Evolutionary conservation across 495 filamentous ascomycete species (phyloP).

Genomic region (Copromyces sp.): DNA sequence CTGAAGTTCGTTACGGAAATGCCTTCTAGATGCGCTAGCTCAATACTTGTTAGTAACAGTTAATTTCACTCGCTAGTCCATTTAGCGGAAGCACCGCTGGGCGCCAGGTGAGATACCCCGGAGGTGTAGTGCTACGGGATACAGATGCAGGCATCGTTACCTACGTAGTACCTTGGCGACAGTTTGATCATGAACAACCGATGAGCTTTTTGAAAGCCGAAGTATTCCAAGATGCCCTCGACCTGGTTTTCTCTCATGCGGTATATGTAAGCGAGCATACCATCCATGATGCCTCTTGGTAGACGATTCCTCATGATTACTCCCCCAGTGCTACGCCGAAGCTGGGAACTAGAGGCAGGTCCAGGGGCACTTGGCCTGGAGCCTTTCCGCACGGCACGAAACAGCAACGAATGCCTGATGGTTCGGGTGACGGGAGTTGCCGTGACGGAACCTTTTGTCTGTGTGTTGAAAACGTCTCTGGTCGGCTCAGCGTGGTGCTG

Average conservation of each 20-base stretch:
- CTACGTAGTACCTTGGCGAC: background rate
- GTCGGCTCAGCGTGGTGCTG: background rate
- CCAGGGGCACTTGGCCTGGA: background rate
- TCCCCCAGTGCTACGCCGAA: background rate
- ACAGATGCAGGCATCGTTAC: background rate
- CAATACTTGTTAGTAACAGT: background rate
- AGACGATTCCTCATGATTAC: background rate
- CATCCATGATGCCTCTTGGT: background rate
- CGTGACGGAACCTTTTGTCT: background rate
- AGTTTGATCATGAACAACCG: background rate
- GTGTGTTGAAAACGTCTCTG: background rate
- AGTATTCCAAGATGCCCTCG: background rate
- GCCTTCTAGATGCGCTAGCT: background rate
- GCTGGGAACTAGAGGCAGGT: background rate
- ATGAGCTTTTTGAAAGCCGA: background rate
- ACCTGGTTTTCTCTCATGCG: background rate
- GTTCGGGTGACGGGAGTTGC: background rate
- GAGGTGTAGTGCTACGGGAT: background rate
- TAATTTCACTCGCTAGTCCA: background rate
- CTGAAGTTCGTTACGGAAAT: background rate
- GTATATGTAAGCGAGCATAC: background rate
- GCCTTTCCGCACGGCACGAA: background rate
- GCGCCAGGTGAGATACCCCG: background rate
- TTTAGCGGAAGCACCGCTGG: background rate
- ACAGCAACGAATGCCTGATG: background rate